phyloP scores from a whole-genome alignment of 1,284 basidiomycete species.

The Phellopilus nigrolimitatus region DNA sequence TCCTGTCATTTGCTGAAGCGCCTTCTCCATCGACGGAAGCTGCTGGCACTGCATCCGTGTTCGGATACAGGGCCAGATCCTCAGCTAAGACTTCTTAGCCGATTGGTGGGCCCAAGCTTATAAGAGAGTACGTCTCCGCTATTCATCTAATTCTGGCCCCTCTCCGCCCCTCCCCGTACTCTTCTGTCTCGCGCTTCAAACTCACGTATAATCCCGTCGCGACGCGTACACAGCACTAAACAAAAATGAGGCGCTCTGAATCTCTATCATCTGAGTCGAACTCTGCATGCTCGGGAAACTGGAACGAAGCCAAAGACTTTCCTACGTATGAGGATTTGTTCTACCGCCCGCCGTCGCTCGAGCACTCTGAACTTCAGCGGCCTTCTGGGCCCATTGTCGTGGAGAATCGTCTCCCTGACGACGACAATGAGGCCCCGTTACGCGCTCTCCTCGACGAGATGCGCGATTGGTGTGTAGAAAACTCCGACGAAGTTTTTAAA shows the following conservation, averaged over 20 bases:
- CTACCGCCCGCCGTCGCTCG: constrained; percentile 15
- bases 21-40: too few species aligned
- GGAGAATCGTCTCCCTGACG: background rate
- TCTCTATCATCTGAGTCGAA: constrained; percentile 11
- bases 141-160: background rate
- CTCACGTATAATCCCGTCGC: too few species aligned
- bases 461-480: constrained; percentile 17
- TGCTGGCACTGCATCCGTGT: background rate
- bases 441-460: constrained; percentile 18
- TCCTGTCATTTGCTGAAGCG: too few species aligned
- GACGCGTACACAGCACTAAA: too few species aligned
- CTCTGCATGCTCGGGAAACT: background rate
- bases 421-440: constrained; percentile 12
- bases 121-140: background rate
- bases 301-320: constrained; percentile 6
- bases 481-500: constrained; percentile 9
- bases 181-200: background rate
- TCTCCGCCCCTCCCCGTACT: background rate
- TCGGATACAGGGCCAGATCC: constrained; percentile 3
- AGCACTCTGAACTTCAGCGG: background rate
- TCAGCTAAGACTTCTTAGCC: background rate
- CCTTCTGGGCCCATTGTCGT: background rate
- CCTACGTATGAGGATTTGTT: constrained; percentile 18
- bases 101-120: background rate
- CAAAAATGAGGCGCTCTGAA: constrained; percentile 4